Evolutionary conservation across 805 yeast species (phyloP).

Genomic region (Yamadazyma olivae): DNA sequence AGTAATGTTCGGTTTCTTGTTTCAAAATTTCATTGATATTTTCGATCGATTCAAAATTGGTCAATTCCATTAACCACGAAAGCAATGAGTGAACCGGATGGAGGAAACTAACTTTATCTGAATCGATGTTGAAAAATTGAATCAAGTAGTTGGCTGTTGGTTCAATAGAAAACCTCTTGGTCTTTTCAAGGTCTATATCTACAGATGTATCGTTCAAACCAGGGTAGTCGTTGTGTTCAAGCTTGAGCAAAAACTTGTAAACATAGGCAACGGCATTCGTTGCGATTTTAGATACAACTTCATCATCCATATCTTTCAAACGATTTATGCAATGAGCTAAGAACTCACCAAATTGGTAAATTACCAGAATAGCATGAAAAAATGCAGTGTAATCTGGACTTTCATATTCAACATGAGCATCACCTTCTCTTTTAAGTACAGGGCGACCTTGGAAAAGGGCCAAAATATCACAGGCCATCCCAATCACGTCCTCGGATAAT

Average conservation of each 20-base stretch:
- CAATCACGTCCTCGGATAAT: conserved; percentile 44
- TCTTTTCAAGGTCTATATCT: conserved; percentile 19
- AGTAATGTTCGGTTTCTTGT: conserved; percentile 7
- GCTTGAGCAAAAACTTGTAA: conserved; percentile 22
- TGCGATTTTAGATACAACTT: conserved; percentile 13
- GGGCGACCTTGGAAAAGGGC: conserved; percentile 76
- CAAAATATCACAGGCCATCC: conserved; percentile 62
- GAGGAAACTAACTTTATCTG: conserved; percentile 59
- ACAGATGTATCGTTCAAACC: conserved; percentile 24
- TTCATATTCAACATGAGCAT: conserved; percentile 88
- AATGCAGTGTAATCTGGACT: conserved; percentile 75
- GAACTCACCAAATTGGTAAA: conserved; percentile 58
- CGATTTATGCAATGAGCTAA: conserved; percentile 44
- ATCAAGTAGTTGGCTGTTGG: conserved; percentile 19
- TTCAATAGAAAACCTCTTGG: conserved; percentile 18
- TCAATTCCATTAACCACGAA: conserved; percentile 66
- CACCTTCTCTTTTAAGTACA: conserved; percentile 67
- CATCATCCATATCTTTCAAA: conserved; percentile 14
- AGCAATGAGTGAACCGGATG: conserved; percentile 79
- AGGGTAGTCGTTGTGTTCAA: conserved; percentile 28
- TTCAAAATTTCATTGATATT: conserved; percentile 20
- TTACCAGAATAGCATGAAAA: conserved; percentile 65
- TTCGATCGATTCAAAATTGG: conserved; percentile 22
- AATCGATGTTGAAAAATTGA: conserved; percentile 24
- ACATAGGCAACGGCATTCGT: conserved; percentile 29